Conservation (phyloP, 768 basidiomycete species). For the Mycena metata region DNA sequence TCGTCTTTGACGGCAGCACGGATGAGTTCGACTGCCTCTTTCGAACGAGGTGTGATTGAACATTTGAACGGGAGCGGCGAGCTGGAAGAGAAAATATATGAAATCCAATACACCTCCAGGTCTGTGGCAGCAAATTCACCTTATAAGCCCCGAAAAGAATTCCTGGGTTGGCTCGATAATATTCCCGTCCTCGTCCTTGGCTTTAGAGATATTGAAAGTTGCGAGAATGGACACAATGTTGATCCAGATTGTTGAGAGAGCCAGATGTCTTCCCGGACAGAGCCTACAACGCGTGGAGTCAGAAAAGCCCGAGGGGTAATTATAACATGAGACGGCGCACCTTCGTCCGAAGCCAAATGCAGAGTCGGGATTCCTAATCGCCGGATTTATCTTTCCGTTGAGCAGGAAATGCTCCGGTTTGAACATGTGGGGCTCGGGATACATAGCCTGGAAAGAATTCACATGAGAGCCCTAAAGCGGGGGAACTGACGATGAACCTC, state of each 20-base stretch:
- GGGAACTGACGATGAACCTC: conserved; percentile 8
- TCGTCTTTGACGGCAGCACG: too few relatives aligned
- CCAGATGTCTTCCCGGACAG: conserved; percentile 34
- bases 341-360: conserved; percentile 44
- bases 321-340: background rate
- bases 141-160: background rate
- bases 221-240: conserved; percentile 15
- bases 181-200: background rate
- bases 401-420: conserved; percentile 54
- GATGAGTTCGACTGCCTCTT: too few relatives aligned
- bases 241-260: conserved; percentile 13
- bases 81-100: too few relatives aligned
- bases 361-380: conserved; percentile 23
- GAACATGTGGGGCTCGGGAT: conserved; percentile 53
- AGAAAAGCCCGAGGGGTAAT: background rate
- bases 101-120: too few relatives aligned
- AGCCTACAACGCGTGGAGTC: background rate
- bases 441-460: conserved; percentile 34
- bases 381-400: conserved; percentile 38
- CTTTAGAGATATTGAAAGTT: conserved; percentile 14
- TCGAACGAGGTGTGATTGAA: too few relatives aligned
- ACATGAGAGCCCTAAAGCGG: background rate
- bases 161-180: conserved; percentile 44
- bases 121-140: background rate
- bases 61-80: too few relatives aligned